Percentiles rank a stretch among this genome's conserved stretches.
Conservation (phyloP, 225 moss, liverwort and hornwort genomes). For the Physcomitrium patens region DNA sequence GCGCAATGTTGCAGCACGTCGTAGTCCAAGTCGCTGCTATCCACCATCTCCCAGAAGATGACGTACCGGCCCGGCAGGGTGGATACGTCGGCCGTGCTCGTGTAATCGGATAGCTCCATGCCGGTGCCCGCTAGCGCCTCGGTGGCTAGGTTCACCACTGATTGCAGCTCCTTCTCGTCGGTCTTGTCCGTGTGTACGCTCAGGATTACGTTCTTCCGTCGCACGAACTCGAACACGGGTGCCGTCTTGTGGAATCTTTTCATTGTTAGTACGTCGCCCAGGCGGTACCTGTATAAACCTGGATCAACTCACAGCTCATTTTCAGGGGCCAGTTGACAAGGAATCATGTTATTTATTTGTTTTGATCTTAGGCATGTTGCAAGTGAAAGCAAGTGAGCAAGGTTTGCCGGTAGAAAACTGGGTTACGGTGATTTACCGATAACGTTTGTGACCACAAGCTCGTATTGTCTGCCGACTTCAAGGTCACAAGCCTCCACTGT, state of each 20-base stretch:
- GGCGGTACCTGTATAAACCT: constrained; percentile 82
- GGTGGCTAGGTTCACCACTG: constrained; percentile 46
- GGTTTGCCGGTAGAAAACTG: too few relatives aligned
- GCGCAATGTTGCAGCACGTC: constrained; percentile 44
- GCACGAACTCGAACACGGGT: constrained; percentile 67
- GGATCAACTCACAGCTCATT: constrained; percentile 7
- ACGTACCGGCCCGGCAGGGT: constrained; percentile 66
- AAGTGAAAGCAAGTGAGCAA: too few relatives aligned
- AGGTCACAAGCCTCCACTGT: constrained; percentile 67
- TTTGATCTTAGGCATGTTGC: too few relatives aligned
- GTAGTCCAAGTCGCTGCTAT: constrained; percentile 43
- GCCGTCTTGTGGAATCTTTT: constrained; percentile 66
- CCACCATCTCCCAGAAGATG: constrained; percentile 75
- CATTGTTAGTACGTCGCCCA: constrained; percentile 80
- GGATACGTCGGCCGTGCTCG: constrained; percentile 54
- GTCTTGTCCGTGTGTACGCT: constrained; percentile 72
- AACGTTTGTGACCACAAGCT: constrained; percentile 74
- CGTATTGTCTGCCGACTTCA: constrained; percentile 73
- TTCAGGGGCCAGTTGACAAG: too few relatives aligned
- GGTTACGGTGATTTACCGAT: constrained; percentile 43
- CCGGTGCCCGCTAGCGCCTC: constrained; percentile 37
- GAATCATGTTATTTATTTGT: too few relatives aligned
- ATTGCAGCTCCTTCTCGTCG: constrained; percentile 76
- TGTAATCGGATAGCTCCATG: constrained; percentile 80
- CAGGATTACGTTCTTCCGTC: constrained; percentile 67